Evolutionary conservation across 2,329 filamentous ascomycete genomes (phyloP), one percentile per base, ranked within the genome.

Genomic region (Elsinoe ampelina): DNA sequence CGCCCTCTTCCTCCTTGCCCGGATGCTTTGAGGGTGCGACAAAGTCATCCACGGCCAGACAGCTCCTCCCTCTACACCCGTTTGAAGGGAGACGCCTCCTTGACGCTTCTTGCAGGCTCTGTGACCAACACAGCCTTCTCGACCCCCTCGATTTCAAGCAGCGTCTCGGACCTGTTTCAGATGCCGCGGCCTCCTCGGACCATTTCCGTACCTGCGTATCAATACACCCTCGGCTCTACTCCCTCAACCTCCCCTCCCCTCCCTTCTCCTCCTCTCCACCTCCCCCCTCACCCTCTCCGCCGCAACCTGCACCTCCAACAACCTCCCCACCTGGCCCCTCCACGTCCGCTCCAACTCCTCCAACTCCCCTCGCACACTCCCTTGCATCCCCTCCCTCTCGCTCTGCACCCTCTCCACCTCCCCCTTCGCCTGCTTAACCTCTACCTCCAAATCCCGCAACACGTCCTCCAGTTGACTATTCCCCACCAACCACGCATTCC

Each of bases 401-500:
- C 85, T 75, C 62, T 91, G 90, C 8, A 93, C 76, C 36, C 80
- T 68, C 67, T 96, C 90, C 48, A 90, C 80, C 62, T 87, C 82
- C 58, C 79, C 77, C 69, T 84, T 85, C 17, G 80, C 74, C 38
- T 76, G 78, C 12, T 82, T 84, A 51, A 97, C 76, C 65, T 95
- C 89, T 43, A 77, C 76, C 76, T 97, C 92, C 22, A 95, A 66
- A 11, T 70, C 70, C 52, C 79, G 78, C 54, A 95, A 71, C 41
- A 89, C 80, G 42, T 82, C 81, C 72, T 96, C 92, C 17, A 90
- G 71, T 63, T 87, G 83, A 64, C 85, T 82, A 71, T 98, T 98
- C 5, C 82, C 82, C 7, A 95, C 80, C 57, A 98, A 77, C 92
- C 93, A 97, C 8, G 89, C 86, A 70, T 95, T 95, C 73, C 89